Evolutionary conservation across 1,284 basidiomycete genomes (phyloP), one percentile per base, ranked within the genome.

Genomic region (Moniliophthora roreri): DNA sequence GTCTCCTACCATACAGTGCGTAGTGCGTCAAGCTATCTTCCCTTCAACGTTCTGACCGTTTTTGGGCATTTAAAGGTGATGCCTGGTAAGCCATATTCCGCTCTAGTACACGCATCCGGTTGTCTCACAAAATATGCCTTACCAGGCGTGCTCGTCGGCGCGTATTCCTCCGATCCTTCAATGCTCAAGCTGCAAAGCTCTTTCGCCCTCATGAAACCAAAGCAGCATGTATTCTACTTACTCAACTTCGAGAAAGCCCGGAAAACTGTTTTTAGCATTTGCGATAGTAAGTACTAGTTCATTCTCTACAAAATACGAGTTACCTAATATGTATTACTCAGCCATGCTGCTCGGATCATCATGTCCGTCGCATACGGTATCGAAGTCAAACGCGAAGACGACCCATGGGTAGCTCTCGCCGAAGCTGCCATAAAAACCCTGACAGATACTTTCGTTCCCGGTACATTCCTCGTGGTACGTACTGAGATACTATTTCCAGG

Each of bases 81-180:
- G 16, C 9, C n/a, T 40, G 39, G 39, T 40, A 21, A 40, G 39
- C n/a, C 10, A 2, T 9, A 9, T 16, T 11, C 5, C 28, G 9
- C 2, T 10, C 7, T n/a, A 32, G 11, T 11, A 32, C n/a, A n/a
- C n/a, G 0, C 32, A 45, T 42, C 11, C 8, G 11, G 23, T 10
- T 21, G 4, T 24, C 24, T 20, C 36, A 9, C 23, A n/a, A 20
- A 16, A 41, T 1, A 34, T 2, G 4, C 4, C 18, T 16, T 28
- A 15, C 16, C 26, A 59, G 59, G 51, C 41, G 53, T 2, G 20
- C 26, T 20, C 45, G 52, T 15, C 52, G 58, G 21, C 51, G 52
- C 38, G 13, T 52, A 15, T 51, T 58, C 16, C 40, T 52, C 15
- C 9, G 38, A 11, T 6, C 26, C 3, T 57, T 61, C 48, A 47